A percentile compares a stretch with the other conserved stretches of the same genome.
Conservation (phyloP, 2,329 filamentous ascomycete genomes). For the Raffaelea deltoideospora region DNA sequence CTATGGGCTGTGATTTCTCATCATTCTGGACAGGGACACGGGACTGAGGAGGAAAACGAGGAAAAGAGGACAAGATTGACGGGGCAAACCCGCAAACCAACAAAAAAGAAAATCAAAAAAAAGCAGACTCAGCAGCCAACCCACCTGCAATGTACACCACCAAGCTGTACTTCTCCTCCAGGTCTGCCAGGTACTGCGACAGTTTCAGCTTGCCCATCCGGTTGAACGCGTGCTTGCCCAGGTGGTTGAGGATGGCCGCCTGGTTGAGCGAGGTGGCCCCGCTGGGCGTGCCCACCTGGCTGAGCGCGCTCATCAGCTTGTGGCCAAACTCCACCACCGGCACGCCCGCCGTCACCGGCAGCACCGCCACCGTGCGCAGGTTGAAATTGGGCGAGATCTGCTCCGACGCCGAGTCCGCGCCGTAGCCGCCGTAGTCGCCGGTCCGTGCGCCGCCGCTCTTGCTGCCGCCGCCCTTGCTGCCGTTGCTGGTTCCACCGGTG, state of each 20-base stretch:
- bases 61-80: too few relatives aligned
- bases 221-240: slow-evolving; percentile 92
- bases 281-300: slow-evolving; percentile 77
- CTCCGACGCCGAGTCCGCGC: too few relatives aligned
- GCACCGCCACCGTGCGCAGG: slow-evolving; percentile 76
- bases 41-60: too few relatives aligned
- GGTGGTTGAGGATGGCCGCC: slow-evolving; percentile 81
- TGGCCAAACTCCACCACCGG: slow-evolving; percentile 93
- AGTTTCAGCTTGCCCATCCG: slow-evolving; percentile 94
- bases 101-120: neutral
- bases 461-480: slow-evolving; percentile 50
- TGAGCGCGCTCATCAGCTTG: slow-evolving; percentile 70
- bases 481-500: slow-evolving; percentile 38
- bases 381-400: slow-evolving; percentile 91
- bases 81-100: too few relatives aligned
- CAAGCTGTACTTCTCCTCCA: slow-evolving; percentile 93
- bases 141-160: slow-evolving; percentile 82
- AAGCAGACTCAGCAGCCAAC: slow-evolving; percentile 9
- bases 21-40: slow-evolving; percentile 26
- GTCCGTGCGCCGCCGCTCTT: too few relatives aligned
- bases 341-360: slow-evolving; percentile 81
- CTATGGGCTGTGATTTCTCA: slow-evolving; percentile 36
- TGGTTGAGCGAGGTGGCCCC: slow-evolving; percentile 89
- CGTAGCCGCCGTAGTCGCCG: too few relatives aligned
- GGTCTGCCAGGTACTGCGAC: slow-evolving; percentile 86